Percentiles rank a stretch among this genome's conserved stretches.
Conservation (phyloP, 2,329 filamentous ascomycete species). For the Neoascochyta sp. region DNA sequence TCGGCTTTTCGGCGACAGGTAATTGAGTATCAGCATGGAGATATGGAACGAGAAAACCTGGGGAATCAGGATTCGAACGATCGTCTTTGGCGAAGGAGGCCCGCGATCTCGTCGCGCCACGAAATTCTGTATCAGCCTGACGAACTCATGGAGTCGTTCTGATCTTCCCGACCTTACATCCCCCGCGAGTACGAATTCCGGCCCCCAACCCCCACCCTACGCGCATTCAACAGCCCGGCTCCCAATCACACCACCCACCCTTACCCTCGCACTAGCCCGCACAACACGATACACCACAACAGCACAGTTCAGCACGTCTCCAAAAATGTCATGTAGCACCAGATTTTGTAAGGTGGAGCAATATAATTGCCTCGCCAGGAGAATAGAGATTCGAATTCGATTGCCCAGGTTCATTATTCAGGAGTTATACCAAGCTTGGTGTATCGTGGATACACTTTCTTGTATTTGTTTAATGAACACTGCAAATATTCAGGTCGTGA, state of each 20-base stretch:
- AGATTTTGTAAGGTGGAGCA: conserved; percentile 28
- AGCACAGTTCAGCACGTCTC: conserved; percentile 26
- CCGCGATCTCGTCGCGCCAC: too few species aligned
- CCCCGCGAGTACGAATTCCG: conserved; percentile 8
- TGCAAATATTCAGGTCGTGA: neutral
- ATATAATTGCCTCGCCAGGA: conserved; percentile 19
- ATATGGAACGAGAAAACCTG: too few species aligned
- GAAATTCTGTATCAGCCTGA: too few species aligned
- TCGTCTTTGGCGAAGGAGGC: conserved; percentile 2
- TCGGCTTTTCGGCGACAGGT: too few species aligned
- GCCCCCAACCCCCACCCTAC: conserved; percentile 8
- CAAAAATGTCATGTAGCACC: conserved; percentile 32
- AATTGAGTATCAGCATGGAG: too few species aligned
- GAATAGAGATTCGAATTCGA: conserved; percentile 23
- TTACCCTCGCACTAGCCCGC: conserved; percentile 9
- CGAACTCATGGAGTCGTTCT: conserved; percentile 1
- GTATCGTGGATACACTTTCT: neutral
- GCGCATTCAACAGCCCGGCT: conserved; percentile 7
- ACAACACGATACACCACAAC: conserved; percentile 7
- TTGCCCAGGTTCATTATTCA: conserved; percentile 7
- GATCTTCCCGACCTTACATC: conserved; percentile 2
- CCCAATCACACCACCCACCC: conserved; percentile 10
- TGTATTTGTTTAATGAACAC: conserved; percentile 6
- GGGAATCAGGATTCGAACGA: neutral
- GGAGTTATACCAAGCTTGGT: conserved; percentile 12